Conservation (phyloP, 352 stramenopile species). For the Pilasporangium apinafurcum region DNA sequence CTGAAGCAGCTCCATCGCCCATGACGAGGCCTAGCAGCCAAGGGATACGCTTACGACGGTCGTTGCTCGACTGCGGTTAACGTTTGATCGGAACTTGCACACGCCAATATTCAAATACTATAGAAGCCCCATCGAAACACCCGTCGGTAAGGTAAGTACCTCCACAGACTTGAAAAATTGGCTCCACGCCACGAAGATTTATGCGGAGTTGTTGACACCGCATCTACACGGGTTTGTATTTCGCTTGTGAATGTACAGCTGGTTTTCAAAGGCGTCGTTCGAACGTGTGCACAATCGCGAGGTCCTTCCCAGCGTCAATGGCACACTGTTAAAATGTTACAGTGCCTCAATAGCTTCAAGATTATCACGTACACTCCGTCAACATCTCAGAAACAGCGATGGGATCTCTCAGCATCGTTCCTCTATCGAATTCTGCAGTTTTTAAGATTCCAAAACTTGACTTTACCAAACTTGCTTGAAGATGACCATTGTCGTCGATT, state of each 20-base stretch:
- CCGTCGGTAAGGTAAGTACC: conserved; percentile 36
- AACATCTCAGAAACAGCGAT: conserved; percentile 17
- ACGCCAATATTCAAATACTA: not conserved
- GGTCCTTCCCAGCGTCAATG: not conserved
- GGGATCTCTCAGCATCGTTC: conserved; percentile 27
- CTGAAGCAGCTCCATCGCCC: no score
- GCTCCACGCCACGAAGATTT: not conserved
- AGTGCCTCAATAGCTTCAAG: conserved; percentile 18
- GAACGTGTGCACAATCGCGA: not conserved
- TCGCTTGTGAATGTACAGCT: conserved; percentile 8
- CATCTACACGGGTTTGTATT: not conserved
- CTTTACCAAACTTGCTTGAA: conserved; percentile 3
- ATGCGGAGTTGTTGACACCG: not conserved
- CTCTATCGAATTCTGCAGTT: conserved; percentile 23
- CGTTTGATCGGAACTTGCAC: not conserved
- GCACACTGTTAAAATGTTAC: conserved; percentile 19
- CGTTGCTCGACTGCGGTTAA: not conserved
- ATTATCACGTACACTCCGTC: conserved; percentile 25
- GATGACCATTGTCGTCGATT: not conserved
- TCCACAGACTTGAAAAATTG: no score
- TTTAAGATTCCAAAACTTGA: conserved; percentile 12
- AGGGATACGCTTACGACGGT: not conserved
- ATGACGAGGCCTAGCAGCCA: no score
- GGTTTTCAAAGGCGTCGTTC: conserved; percentile 20
- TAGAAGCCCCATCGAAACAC: conserved; percentile 9